Evolutionary conservation across 2,329 filamentous ascomycete species (phyloP).

Genomic region (Apiospora arundinis): DNA sequence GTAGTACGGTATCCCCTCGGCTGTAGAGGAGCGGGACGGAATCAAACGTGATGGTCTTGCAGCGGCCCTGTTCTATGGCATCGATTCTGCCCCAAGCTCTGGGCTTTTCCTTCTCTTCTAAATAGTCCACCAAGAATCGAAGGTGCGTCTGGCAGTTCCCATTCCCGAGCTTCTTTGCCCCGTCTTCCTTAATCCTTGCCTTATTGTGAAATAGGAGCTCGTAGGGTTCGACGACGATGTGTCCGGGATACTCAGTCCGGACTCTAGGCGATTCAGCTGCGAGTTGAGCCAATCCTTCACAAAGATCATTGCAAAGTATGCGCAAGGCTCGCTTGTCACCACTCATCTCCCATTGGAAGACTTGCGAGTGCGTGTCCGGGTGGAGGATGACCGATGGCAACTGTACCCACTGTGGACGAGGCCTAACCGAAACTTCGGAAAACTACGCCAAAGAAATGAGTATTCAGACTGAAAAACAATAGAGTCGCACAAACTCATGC

Average conservation of each 20-base stretch:
- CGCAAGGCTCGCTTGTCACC: conserved; percentile 14
- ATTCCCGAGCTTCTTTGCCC: not conserved
- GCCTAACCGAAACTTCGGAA: not conserved
- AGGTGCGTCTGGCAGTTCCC: not conserved
- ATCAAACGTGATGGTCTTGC: conserved; percentile 5
- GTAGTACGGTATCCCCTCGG: conserved; percentile 18
- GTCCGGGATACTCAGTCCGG: not conserved
- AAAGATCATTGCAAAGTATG: conserved; percentile 2
- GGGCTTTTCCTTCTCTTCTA: not conserved
- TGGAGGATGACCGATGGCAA: not conserved
- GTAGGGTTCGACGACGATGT: conserved; percentile 13
- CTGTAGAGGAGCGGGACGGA: conserved; percentile 28
- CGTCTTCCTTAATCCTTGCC: not conserved
- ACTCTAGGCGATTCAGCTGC: not conserved
- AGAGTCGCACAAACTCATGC: too few species aligned
- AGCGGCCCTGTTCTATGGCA: not conserved
- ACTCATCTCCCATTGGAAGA: conserved; percentile 6
- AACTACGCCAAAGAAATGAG: not conserved
- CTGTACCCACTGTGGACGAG: not conserved
- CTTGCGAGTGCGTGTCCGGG: not conserved
- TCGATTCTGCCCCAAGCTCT: not conserved
- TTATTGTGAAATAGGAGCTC: conserved; percentile 20
- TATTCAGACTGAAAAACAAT: not conserved
- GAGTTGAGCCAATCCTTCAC: not conserved
- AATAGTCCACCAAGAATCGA: not conserved